Percentiles rank a stretch among this genome's conserved stretches.
These are phyloP conservation scores for Pseudonitzschia multistriata DNA, from an alignment of 108 stramenopile species.

Conservation along the genomic window DNA sequence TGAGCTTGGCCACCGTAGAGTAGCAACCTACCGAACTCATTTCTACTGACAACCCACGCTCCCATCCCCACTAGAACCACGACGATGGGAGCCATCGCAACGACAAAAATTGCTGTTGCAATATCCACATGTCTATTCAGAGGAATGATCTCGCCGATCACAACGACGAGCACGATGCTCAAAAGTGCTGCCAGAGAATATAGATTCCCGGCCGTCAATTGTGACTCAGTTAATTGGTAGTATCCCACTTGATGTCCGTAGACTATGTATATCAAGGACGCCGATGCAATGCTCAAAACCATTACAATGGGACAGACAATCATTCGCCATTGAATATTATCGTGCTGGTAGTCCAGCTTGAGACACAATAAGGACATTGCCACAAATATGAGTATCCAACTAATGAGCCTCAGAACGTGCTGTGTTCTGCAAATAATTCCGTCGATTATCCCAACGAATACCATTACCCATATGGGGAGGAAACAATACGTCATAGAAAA, in stretches of 20 bases:
- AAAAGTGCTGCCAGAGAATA: constrained; percentile 73
- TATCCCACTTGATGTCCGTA: constrained; percentile 87
- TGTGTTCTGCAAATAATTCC: constrained; percentile 86
- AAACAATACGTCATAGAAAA: constrained; percentile 52
- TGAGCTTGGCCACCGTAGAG: constrained; percentile 82
- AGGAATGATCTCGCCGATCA: constrained; percentile 67
- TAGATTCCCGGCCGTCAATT: constrained; percentile 81
- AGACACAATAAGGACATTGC: constrained; percentile 64
- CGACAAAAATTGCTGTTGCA: constrained; percentile 55
- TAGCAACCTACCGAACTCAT: constrained; percentile 76
- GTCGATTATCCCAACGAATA: constrained; percentile 62
- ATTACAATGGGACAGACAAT: constrained; percentile 64
- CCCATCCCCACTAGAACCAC: constrained; percentile 76
- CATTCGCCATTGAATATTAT: constrained; percentile 43
- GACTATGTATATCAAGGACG: constrained; percentile 70
- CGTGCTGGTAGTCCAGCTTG: constrained; percentile 62
- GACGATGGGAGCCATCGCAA: constrained; percentile 75
- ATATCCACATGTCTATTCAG: constrained; percentile 49
- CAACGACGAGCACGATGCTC: constrained; percentile 64
- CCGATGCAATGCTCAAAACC: constrained; percentile 58
- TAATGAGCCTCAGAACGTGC: constrained; percentile 56
- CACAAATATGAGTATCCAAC: constrained; percentile 65
- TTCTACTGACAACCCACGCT: constrained; percentile 78
- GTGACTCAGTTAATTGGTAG: constrained; percentile 75
- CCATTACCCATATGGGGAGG: constrained; percentile 74